Conservation (phyloP, 2,329 filamentous ascomycete species). For the Hortaea werneckii region DNA sequence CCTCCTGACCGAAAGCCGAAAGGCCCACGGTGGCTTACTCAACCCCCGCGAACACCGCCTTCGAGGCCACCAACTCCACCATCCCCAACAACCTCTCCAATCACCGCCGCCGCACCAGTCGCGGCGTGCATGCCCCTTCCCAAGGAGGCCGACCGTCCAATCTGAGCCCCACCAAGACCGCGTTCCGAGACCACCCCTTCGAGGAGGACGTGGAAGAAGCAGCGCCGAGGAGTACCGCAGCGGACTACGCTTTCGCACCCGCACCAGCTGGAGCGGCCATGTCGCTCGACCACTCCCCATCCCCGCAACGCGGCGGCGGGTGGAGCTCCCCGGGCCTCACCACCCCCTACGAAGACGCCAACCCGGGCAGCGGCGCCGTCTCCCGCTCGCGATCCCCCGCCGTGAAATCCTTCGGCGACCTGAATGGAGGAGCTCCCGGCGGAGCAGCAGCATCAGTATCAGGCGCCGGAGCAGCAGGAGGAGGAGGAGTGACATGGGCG, state of each 20-base stretch:
- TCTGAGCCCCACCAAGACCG: background rate
- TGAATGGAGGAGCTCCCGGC: slow-evolving; percentile 37
- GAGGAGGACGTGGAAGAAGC: slow-evolving; percentile 14
- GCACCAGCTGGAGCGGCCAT: slow-evolving; percentile 37
- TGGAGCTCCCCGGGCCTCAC: slow-evolving; percentile 75
- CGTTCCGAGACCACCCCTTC: slow-evolving; percentile 9
- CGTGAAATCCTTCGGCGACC: slow-evolving; percentile 31
- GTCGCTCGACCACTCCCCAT: slow-evolving; percentile 81
- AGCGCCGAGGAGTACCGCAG: slow-evolving; percentile 2
- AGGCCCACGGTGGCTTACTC: slow-evolving; percentile 5
- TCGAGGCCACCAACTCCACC: slow-evolving; percentile 1
- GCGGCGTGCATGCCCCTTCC: slow-evolving; percentile 9
- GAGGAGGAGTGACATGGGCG: slow-evolving; percentile 61
- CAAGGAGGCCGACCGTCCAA: background rate
- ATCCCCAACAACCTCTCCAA: background rate
- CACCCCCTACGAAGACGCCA: slow-evolving; percentile 42
- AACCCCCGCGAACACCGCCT: slow-evolving; percentile 1
- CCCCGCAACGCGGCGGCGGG: slow-evolving; percentile 70
- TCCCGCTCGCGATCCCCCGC: slow-evolving; percentile 6
- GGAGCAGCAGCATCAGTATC: too few species aligned
- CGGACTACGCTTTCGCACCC: background rate
- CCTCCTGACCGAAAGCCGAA: too few species aligned
- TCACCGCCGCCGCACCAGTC: slow-evolving; percentile 12
- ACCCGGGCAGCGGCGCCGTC: slow-evolving; percentile 21
- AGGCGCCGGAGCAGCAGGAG: background rate